Evolutionary conservation across 768 basidiomycete species (phyloP), one percentile per base, ranked within the genome.

Genomic region (Sistotremastrum suecicum): DNA sequence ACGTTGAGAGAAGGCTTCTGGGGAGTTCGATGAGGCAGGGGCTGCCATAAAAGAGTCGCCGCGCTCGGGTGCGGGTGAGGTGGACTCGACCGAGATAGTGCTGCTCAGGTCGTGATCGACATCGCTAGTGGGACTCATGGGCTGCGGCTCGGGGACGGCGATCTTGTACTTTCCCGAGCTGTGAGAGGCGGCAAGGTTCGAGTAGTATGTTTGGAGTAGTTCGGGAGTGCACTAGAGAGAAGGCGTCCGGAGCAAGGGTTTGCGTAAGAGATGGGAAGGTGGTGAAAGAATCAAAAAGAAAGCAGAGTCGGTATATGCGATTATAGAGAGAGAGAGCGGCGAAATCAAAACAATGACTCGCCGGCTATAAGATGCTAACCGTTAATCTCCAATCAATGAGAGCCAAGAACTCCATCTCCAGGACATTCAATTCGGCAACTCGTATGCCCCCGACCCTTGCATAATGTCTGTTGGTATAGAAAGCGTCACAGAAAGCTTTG

Each of bases 401-500:
- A 47, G 70, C 70, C 43, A 97, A 75, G 61, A 99, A 91, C 62
- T 97, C 94, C 60, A 87, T 72, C 67, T 99, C 95, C 50, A 99
- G 76, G 56, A 86, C 69, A 66, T 97, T 94, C 62, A 98, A 77
- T 66, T 99, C 94, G 49, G 74, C 70, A 42, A 90, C 72, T 51
- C 84, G 79, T 59, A 97, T 89, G 46, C 95, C 95, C 55, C 95
- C 95, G 33, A 99, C 92, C 63, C 83, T 85, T 53, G 95, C 89
- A 65, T 98, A 98, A 58, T 92, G 78, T 47, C 74, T 77, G 62
- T 98, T 98, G 41, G 87, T 89, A 66, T 87, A 94, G 62, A 98
- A 98, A 12, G 80, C 76, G 66, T 99, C 95, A 63, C 87, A 92
- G 39, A 97, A 78, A 0, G 90, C 89, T 64, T 99, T 98, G 67